Evolutionary conservation across 164 flowering plant species (phyloP), one percentile per base, ranked within the genome.

Genomic region (Vitis riparia): DNA sequence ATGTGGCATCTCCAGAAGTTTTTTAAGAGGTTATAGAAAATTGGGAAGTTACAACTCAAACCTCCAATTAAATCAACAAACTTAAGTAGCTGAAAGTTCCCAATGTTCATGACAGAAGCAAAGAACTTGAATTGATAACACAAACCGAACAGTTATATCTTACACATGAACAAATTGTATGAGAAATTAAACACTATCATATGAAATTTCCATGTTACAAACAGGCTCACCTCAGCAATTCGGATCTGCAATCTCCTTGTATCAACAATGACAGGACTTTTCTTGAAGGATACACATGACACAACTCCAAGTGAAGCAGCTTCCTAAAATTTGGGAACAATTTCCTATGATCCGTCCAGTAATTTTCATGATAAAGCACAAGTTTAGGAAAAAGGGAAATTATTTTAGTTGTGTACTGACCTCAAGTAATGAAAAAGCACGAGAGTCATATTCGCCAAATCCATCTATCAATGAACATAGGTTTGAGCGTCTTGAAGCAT

Each of bases 391-490:
- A 14, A 63, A 23, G 27, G 27, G 15, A 37, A 48, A 30, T 16
- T 51, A 37, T 0, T 51, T 66, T 27, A 76, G 68, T 23, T 73
- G 30, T 47, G 27, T 29, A 73, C 88, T 67, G 14, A 91, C 97
- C 99, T 94, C 94, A 62, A 92, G 80, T 76, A 94, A 70, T 66
- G 97, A 89, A 75, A 91, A 87, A 19, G 98, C 89, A 73, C 95
- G 89, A 66, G 95, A 88, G 63, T 92, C 97, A 68, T 90, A 94
- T 77, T 92, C 95, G 64, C 92, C 97, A 81, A 94, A 94, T 67
- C 99, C 99, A 76, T 92, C 92, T 55, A 92, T 68, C 78, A 92
- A 65, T 23, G 97, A 83, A 59, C 55, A 85, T 10, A 87, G 78
- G 72, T 79, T 92, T 71, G 88, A 75, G 57, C 27, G 55, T 77